Evolutionary conservation across 805 yeast species (phyloP).

Genomic region (Candida maris): DNA sequence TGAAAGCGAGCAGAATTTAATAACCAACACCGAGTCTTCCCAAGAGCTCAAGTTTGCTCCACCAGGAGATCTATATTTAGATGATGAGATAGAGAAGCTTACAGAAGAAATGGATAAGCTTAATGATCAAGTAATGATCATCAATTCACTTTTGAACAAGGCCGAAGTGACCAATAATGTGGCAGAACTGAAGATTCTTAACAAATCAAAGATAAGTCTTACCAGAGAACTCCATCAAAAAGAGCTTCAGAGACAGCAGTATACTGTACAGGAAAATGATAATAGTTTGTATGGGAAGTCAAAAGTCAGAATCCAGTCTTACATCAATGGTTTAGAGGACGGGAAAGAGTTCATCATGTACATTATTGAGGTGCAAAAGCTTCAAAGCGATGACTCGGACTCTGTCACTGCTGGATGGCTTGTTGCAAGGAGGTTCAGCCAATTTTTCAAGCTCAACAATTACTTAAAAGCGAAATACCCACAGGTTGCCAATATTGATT

Average conservation of each 20-base stretch:
- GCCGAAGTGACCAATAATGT: slow-evolving; percentile 82
- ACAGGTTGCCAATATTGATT: slow-evolving; percentile 43
- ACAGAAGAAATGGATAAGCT: slow-evolving; percentile 54
- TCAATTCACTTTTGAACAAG: slow-evolving; percentile 66
- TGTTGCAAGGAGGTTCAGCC: slow-evolving; percentile 85
- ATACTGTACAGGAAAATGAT: slow-evolving; percentile 76
- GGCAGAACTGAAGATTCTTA: slow-evolving; percentile 62
- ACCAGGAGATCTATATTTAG: slow-evolving; percentile 63
- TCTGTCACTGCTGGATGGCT: slow-evolving; percentile 74
- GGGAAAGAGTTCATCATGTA: slow-evolving; percentile 66
- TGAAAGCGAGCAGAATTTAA: slow-evolving; percentile 5
- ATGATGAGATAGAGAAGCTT: slow-evolving; percentile 63
- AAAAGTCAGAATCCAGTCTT: slow-evolving; percentile 48
- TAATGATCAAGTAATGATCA: slow-evolving; percentile 56
- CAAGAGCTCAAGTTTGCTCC: slow-evolving; percentile 47
- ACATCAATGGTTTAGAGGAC: slow-evolving; percentile 52
- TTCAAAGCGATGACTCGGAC: slow-evolving; percentile 26
- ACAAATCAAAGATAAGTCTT: slow-evolving; percentile 63
- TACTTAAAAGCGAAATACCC: slow-evolving; percentile 55
- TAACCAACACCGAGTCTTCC: slow-evolving; percentile 17
- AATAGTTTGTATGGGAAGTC: slow-evolving; percentile 72
- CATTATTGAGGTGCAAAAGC: slow-evolving; percentile 70
- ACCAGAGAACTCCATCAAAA: slow-evolving; percentile 69
- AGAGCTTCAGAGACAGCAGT: slow-evolving; percentile 75
- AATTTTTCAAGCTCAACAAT: slow-evolving; percentile 69